phyloP scores from a whole-genome alignment of 163 green algal species.

The Picocystis sp. region DNA sequence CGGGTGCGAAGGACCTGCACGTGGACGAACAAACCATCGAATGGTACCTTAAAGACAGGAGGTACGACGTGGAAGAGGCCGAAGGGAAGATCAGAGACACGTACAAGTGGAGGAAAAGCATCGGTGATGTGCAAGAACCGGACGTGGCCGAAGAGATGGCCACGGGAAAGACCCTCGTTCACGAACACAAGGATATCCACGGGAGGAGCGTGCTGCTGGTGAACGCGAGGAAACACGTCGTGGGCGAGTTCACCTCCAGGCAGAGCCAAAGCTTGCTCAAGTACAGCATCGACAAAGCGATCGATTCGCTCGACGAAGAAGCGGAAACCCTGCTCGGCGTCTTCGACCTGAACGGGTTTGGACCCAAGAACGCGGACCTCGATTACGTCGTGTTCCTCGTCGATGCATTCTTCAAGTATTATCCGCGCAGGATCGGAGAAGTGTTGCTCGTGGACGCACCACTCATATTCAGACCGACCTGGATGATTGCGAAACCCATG shows the following conservation, averaged over 20 bases:
- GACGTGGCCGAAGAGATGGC: conserved; percentile 32
- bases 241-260: conserved; percentile 24
- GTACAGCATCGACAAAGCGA: conserved; percentile 16
- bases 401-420: conserved; percentile 46
- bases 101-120: conserved; percentile 37
- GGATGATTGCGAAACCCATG: conserved; percentile 45
- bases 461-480: conserved; percentile 59
- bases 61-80: conserved; percentile 51
- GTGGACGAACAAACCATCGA: conserved; percentile 26
- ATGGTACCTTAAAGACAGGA: conserved; percentile 57
- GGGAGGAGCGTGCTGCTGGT: conserved; percentile 60
- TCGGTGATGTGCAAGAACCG: conserved; percentile 24
- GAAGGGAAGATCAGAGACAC: conserved; percentile 51
- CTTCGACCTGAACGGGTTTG: conserved; percentile 55
- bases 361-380: conserved; percentile 49
- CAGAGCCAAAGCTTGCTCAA: conserved; percentile 42
- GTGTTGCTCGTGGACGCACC: conserved; percentile 74
- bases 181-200: conserved; percentile 38
- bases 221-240: conserved; percentile 33
- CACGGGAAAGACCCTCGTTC: conserved; percentile 63
- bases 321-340: conserved; percentile 54
- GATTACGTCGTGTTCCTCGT: conserved; percentile 56
- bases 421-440: conserved; percentile 53
- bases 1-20: background rate
- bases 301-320: conserved; percentile 19